Percentiles rank a stretch among this genome's conserved stretches.
These are phyloP conservation scores for Cladochytrium replicatum DNA, from an alignment of 192 early-diverging fungal species.

Conservation along the genomic window DNA sequence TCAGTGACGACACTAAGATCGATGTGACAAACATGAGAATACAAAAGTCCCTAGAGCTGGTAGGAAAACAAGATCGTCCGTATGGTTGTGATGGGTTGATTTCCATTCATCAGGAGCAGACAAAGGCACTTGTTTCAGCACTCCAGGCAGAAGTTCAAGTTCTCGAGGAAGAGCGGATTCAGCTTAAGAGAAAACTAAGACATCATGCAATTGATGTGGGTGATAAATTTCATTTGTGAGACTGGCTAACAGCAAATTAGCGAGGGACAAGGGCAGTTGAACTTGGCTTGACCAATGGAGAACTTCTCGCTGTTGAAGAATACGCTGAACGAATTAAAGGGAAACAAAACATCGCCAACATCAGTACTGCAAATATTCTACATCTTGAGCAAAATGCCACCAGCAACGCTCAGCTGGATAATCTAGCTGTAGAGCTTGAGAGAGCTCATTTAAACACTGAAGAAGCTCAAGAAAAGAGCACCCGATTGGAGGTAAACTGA, in stretches of 20 bases:
- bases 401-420: slow-evolving; percentile 23
- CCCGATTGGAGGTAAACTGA: slow-evolving; percentile 18
- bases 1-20: slow-evolving; percentile 21
- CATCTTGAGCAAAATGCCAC: neutral
- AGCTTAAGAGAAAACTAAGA: slow-evolving; percentile 30
- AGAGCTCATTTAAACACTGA: slow-evolving; percentile 24
- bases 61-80: neutral
- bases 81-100: neutral
- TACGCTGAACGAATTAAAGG: slow-evolving; percentile 20
- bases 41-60: slow-evolving; percentile 30
- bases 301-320: slow-evolving; percentile 39
- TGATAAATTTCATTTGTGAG: slow-evolving; percentile 7
- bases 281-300: slow-evolving; percentile 35
- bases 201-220: slow-evolving; percentile 26
- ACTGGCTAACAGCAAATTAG: no score
- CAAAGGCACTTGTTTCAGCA: slow-evolving; percentile 19
- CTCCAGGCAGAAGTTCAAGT: slow-evolving; percentile 38
- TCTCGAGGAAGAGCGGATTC: slow-evolving; percentile 41
- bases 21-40: slow-evolving; percentile 33
- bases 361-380: neutral
- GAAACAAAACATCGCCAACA: neutral
- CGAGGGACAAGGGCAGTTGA: slow-evolving; percentile 27
- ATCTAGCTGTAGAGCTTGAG: slow-evolving; percentile 33
- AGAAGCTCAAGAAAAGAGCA: slow-evolving; percentile 23
- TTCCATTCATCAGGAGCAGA: slow-evolving; percentile 25